Conservation (phyloP, 2,329 filamentous ascomycete genomes). For the Pseudocercospora fijiensis region DNA sequence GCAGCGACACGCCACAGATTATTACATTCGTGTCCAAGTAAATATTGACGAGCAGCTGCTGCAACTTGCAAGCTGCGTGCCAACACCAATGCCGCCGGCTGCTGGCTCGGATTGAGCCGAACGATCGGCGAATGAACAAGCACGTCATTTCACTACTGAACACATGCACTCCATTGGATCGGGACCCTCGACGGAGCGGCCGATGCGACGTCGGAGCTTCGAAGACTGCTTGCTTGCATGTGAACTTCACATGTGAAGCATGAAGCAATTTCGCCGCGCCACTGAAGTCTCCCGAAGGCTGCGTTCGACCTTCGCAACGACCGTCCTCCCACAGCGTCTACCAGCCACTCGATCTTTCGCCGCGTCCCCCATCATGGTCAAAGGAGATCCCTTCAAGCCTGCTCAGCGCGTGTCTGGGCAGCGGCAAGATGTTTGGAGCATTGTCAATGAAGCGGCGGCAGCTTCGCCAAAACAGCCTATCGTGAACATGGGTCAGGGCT, state of each 20-base stretch:
- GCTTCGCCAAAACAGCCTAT: slow-evolving; percentile 64
- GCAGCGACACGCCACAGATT: neutral
- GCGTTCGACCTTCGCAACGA: neutral
- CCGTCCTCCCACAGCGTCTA: neutral
- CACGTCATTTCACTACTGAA: neutral
- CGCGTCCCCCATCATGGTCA: slow-evolving; percentile 28
- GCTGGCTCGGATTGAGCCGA: neutral
- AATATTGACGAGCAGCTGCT: neutral
- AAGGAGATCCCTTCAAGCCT: slow-evolving; percentile 49
- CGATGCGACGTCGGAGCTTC: slow-evolving; percentile 17
- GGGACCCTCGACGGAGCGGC: neutral
- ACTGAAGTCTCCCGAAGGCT: neutral
- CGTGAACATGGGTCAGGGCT: slow-evolving; percentile 70
- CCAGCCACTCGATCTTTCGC: slow-evolving; percentile 23
- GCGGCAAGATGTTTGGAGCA: slow-evolving; percentile 63
- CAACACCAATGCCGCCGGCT: no score
- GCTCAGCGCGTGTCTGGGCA: slow-evolving; percentile 55
- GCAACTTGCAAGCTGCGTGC: neutral
- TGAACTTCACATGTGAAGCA: neutral
- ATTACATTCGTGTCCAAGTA: neutral
- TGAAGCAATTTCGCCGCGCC: neutral
- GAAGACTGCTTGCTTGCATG: slow-evolving; percentile 2
- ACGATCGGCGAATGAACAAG: neutral
- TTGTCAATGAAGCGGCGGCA: slow-evolving; percentile 66
- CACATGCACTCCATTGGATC: neutral